Evolutionary conservation across 345 rosid species (phyloP).

Genomic region (Eucalyptus guilfoylei): DNA sequence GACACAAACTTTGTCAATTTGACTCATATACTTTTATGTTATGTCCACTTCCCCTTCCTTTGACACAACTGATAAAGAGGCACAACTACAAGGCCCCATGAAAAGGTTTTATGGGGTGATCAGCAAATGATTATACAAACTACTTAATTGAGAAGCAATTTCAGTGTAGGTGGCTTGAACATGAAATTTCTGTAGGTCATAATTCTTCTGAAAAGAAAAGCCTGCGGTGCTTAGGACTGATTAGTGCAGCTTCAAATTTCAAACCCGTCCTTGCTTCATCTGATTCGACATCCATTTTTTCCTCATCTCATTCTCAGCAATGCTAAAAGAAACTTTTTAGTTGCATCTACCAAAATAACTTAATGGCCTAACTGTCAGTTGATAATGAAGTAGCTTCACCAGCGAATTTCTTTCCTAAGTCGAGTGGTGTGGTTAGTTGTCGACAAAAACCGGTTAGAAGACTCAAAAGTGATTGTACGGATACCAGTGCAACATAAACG

Average conservation of each 20-base stretch:
- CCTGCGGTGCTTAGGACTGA: not conserved
- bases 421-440: not conserved
- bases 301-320: not conserved
- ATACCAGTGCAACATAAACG: constrained; percentile 75
- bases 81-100: not conserved
- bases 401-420: not conserved
- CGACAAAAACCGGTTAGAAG: not conserved
- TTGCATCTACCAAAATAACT: not conserved
- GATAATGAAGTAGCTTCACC: not conserved
- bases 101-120: not conserved
- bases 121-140: not conserved
- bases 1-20: too few species aligned
- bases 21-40: too few species aligned
- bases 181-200: not conserved
- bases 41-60: not conserved
- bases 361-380: not conserved
- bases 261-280: not conserved
- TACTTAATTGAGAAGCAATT: not conserved
- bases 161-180: not conserved
- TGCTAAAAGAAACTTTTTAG: not conserved
- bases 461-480: not conserved
- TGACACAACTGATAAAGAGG: not conserved
- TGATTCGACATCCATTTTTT: not conserved
- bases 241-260: not conserved
- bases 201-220: not conserved